These are phyloP conservation scores for Alternaria burnsii DNA, from an alignment of 2,329 filamentous ascomycete species.

Conservation along the genomic window DNA sequence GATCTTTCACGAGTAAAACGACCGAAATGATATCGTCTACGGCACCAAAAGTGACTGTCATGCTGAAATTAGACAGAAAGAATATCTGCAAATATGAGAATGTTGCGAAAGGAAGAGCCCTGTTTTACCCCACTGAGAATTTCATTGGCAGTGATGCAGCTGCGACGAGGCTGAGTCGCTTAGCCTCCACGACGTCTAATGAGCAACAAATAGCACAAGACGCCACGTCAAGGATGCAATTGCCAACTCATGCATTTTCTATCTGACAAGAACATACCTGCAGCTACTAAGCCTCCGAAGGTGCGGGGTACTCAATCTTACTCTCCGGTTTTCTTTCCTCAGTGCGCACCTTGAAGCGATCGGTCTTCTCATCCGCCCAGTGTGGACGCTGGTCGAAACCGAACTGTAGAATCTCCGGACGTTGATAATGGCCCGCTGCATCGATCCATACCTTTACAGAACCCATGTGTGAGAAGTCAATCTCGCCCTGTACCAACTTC, in stretches of 20 bases:
- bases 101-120: neutral
- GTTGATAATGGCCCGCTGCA: conserved; percentile 48
- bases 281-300: neutral
- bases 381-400: conserved; percentile 36
- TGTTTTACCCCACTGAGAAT: neutral
- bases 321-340: conserved; percentile 23
- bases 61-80: neutral
- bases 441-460: conserved; percentile 51
- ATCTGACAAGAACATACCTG: neutral
- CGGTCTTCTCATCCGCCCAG: conserved; percentile 45
- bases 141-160: too few species aligned
- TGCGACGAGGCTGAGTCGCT: neutral
- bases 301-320: neutral
- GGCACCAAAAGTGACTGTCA: neutral
- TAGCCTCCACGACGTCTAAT: neutral
- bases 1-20: conserved; percentile 37
- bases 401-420: conserved; percentile 50
- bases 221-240: neutral
- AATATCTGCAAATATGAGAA: neutral
- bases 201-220: neutral
- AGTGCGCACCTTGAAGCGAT: conserved; percentile 27
- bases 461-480: conserved; percentile 46
- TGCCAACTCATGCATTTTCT: neutral
- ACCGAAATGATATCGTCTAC: conserved; percentile 39
- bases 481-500: conserved; percentile 45